Conservation (phyloP, 495 filamentous ascomycete species). For the Saxophila tyrrhenica region DNA sequence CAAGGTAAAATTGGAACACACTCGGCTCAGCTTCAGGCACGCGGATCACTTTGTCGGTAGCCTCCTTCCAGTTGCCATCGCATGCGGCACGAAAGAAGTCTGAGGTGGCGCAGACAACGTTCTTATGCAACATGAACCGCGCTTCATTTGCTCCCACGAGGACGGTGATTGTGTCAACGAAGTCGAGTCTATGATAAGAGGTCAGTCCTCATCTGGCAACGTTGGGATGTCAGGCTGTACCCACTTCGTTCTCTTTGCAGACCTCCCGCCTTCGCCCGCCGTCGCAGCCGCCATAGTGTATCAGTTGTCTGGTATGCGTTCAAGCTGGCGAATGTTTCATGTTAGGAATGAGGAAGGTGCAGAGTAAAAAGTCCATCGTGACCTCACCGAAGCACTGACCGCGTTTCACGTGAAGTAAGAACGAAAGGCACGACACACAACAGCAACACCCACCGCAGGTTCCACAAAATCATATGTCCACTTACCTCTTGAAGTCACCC, state of each 20-base stretch:
- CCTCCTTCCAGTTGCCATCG: constrained; percentile 3
- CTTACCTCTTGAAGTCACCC: too few relatives aligned
- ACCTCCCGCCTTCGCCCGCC: too few relatives aligned
- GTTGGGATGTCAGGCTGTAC: neutral
- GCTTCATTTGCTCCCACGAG: neutral
- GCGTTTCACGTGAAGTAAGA: too few relatives aligned
- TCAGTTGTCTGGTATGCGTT: too few relatives aligned
- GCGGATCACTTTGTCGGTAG: neutral
- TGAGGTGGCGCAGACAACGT: constrained; percentile 1
- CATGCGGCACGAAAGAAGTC: constrained; percentile 9
- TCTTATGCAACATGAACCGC: constrained; percentile 5
- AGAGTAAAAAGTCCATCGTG: too few relatives aligned
- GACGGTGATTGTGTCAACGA: neutral
- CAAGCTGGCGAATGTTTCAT: too few relatives aligned
- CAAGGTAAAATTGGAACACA: neutral
- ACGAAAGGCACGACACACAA: too few relatives aligned
- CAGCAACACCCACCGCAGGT: too few relatives aligned
- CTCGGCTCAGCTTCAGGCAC: neutral
- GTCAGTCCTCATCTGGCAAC: neutral
- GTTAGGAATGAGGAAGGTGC: too few relatives aligned
- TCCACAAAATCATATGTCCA: too few relatives aligned
- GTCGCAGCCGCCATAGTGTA: too few relatives aligned
- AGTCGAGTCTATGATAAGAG: neutral
- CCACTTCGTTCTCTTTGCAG: neutral
- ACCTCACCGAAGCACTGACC: too few relatives aligned